Evolutionary conservation across 2,329 filamentous ascomycete genomes (phyloP), one percentile per base, ranked within the genome.

Genomic region (Penicillium expansum): DNA sequence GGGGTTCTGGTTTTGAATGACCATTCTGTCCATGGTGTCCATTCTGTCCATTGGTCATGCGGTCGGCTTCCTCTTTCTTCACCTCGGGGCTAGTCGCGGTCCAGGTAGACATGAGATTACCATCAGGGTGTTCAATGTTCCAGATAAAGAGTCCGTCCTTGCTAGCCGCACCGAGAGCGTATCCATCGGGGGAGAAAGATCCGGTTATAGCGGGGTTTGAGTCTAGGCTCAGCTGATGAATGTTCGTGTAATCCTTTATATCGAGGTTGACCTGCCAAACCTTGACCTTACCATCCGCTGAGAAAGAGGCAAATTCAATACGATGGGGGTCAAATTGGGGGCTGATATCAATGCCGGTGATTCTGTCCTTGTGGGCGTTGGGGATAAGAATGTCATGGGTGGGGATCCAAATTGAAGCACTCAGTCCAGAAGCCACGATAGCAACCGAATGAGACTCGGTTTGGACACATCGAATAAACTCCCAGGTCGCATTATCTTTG

Each of bases 181-280:
- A 78, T 11, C 78, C 77, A 60, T 80, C 78, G 1, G 78, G 76
- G 6, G 78, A 79, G 60, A 80, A 80, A 32, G 72, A 68, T 47
- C 76, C 66, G 2, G 74, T 70, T 42, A 80, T 70, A 45, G 77
- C 71, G 5, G 78, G 76, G 24, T 65, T 59, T 4, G 69, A 69
- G 4, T 71, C 71, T 10, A 79, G 60, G 52, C 69, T 69, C 32
- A 79, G 63, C 16, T 68, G 67, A 56, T 77, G 71, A 39, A 76
- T 52, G 47, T 72, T 71, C 18, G 70, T 64, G 50, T 75, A 69
- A 43, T 70, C 68, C 58, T 71, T 74, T 16, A 64, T 63, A 16
- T 75, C 66, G 42, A 78, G 52, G 56, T 78, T 66, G 47, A 77
- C 64, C 38, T 74, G 67, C 78, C 78, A 81, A 14, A 79, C 60